Evolutionary conservation across 2,329 filamentous ascomycete genomes (phyloP), one percentile per base, ranked within the genome.

Genomic region (Podosphaera leucotricha): DNA sequence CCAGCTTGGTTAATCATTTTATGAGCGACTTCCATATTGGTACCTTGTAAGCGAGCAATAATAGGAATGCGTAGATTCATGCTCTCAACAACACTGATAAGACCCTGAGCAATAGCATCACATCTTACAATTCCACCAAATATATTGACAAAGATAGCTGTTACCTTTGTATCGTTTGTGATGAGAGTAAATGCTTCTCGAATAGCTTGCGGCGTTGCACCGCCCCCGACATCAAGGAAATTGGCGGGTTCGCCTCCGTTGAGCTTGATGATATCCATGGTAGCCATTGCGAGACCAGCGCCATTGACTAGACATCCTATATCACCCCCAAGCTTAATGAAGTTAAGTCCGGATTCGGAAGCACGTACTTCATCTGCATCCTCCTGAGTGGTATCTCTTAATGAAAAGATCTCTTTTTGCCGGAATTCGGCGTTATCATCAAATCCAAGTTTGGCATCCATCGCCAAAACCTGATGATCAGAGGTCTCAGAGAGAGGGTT

Each of bases 231-330:
- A 62, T 98, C 90, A 55, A 98, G 72, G 77, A 98, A 98, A 76
- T 98, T 98, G 56, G 90, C 90, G 50, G 90, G 90, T 60, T 75
- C 70, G 51, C 90, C 90, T 55, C 90, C 90, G 67, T 95, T 98
- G 51, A 98, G 75, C 77, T 98, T 95, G 75, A 98, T 98, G 64
- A 98, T 95, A 65, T 98, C 90, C 90, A 98, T 98, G 62, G 90
- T 98, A 51, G 90, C 90, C 90, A 98, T 98, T 66, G 90, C 90
- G 54, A 98, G 80, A 68, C 90, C 90, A 58, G 90, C 90, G 62
- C 90, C 90, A 69, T 98, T 98, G 69, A 98, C 90, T 55, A 95
- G 72, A 71, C 90, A 98, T 65, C 90, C 90, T 62, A 98, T 98
- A 62, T 98, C 90, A 62, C 90, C 90, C 61, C 95, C 90, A 49